phyloP scores from a whole-genome alignment of 2,329 filamentous ascomycete species.

The Neonectria punicea region DNA sequence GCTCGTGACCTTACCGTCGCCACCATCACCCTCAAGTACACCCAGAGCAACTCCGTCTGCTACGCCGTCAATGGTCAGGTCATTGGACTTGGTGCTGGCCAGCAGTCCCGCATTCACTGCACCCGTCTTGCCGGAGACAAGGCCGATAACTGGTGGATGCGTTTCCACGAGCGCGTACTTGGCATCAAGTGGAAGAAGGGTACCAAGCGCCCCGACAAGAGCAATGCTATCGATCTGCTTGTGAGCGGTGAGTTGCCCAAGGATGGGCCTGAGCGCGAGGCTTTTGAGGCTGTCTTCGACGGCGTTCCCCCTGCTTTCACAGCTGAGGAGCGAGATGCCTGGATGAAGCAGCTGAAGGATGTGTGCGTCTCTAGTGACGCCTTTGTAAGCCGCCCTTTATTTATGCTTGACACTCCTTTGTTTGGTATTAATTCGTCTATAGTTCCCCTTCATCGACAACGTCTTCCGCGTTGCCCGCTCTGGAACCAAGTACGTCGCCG shows the following conservation, averaged over 20 bases:
- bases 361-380: constrained; percentile 94
- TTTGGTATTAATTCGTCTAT: constrained; percentile 37
- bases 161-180: constrained; percentile 91
- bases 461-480: constrained; percentile 90
- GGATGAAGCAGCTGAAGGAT: constrained; percentile 82
- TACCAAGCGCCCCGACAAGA: constrained; percentile 96
- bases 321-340: constrained; percentile 83
- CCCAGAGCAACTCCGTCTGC: constrained; percentile 98
- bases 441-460: constrained; percentile 99
- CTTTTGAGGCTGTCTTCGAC: constrained; percentile 91
- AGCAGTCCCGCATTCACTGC: constrained; percentile 98
- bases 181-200: constrained; percentile 97
- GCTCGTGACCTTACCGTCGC: constrained; percentile 92
- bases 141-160: constrained; percentile 99
- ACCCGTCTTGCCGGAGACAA: constrained; percentile 97
- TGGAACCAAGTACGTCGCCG: constrained; percentile 95
- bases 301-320: constrained; percentile 87
- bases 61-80: constrained; percentile 95
- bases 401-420: too few relatives aligned
- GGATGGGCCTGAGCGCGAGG: constrained; percentile 82
- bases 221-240: constrained; percentile 95
- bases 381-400: constrained; percentile 76
- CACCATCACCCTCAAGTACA: constrained; percentile 98
- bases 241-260: constrained; percentile 91
- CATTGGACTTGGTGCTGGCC: constrained; percentile 92